Percentiles rank a stretch among this genome's conserved stretches.
Evolutionary conservation across 2,329 filamentous ascomycete species (phyloP).

Genomic region (Triangularia verruculosa): DNA sequence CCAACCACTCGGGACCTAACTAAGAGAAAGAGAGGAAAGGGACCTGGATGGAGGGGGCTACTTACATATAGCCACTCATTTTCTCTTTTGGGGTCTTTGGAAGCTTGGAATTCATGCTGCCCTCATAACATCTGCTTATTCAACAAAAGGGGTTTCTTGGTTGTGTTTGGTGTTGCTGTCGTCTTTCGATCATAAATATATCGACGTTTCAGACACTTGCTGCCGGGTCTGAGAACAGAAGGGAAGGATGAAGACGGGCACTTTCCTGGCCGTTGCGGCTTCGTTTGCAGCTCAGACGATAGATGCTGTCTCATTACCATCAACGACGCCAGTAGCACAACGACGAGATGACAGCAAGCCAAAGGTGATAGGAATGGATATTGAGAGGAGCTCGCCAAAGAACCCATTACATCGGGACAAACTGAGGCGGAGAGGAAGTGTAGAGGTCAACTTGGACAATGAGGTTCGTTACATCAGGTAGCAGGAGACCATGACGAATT

Average conservation of each 20-base stretch:
- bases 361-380: conserved; percentile 46
- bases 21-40: neutral
- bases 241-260: conserved; percentile 37
- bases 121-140: conserved; percentile 1
- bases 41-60: neutral
- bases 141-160: neutral
- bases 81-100: neutral
- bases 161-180: neutral
- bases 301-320: conserved; percentile 31
- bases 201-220: conserved; percentile 3
- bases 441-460: conserved; percentile 52
- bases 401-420: conserved; percentile 46
- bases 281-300: conserved; percentile 27
- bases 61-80: neutral
- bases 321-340: conserved; percentile 32
- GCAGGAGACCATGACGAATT: conserved; percentile 17
- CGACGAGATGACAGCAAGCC: conserved; percentile 28
- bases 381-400: conserved; percentile 39
- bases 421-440: conserved; percentile 44
- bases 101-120: neutral
- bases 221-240: neutral
- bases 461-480: conserved; percentile 45
- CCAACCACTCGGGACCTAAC: neutral
- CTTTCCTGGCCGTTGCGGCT: conserved; percentile 32
- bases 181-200: neutral